Evolutionary conservation across 129 eudicot species (phyloP).

Genomic region (Gnaphalium uliginosum): DNA sequence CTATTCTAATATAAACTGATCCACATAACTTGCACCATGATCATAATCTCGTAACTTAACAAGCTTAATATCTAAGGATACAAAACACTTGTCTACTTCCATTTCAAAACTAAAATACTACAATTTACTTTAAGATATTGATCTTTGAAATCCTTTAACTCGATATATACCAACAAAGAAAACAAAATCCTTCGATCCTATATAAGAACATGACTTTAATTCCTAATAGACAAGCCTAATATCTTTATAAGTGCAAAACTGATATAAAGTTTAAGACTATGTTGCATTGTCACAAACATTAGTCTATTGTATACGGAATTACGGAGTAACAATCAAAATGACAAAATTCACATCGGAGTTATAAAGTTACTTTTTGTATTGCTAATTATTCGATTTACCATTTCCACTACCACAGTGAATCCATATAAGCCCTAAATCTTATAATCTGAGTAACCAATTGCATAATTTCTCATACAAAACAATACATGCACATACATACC

Average conservation of each 20-base stretch:
- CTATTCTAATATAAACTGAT: constrained; percentile 10
- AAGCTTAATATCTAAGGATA: constrained; percentile 7
- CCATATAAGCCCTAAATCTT: constrained; percentile 24
- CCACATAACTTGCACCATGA: constrained; percentile 23
- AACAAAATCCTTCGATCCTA: not conserved
- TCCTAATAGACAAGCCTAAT: not conserved
- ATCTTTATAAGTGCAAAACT: constrained; percentile 2
- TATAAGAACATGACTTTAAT: constrained; percentile 1
- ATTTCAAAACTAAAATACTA: not conserved
- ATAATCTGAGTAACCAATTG: constrained; percentile 5
- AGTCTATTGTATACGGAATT: not conserved
- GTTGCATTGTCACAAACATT: constrained; percentile 10
- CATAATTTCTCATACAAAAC: constrained; percentile 15
- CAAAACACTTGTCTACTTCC: constrained; percentile 9
- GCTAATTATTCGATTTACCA: constrained; percentile 14
- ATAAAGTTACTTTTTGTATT: constrained; percentile 15
- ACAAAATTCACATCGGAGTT: not conserved
- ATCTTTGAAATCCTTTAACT: constrained; percentile 10
- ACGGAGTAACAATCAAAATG: not conserved
- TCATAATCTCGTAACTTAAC: constrained; percentile 13
- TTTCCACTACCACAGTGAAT: constrained; percentile 15
- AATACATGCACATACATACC: constrained; percentile 7
- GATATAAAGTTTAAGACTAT: not conserved
- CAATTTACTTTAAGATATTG: constrained; percentile 4
- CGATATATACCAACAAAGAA: not conserved